These are phyloP conservation scores for Xylariaceae sp. DNA, from an alignment of 2,329 filamentous ascomycete genomes.

Conservation along the genomic window DNA sequence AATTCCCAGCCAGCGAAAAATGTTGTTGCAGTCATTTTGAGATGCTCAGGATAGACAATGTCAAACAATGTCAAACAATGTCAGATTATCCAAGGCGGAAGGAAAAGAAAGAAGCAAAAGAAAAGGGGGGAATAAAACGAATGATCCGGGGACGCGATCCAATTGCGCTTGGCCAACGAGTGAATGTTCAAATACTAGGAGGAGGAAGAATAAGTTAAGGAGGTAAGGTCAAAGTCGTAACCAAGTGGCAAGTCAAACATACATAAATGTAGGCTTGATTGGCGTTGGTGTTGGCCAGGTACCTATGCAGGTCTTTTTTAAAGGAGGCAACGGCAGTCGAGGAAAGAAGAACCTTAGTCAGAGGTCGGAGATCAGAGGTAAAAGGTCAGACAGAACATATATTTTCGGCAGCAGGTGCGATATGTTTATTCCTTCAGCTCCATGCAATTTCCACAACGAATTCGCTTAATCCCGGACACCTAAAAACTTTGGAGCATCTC, in stretches of 20 bases:
- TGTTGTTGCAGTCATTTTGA: constrained; percentile 42
- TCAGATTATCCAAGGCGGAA: constrained; percentile 25
- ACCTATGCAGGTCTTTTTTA: background rate
- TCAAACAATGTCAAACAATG: constrained; percentile 5
- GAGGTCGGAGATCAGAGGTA: background rate
- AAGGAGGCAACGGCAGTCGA: background rate
- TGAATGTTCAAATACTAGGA: constrained; percentile 21
- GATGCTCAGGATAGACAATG: constrained; percentile 26
- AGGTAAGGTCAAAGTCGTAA: constrained; percentile 3
- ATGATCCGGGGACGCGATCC: background rate
- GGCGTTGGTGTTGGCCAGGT: background rate
- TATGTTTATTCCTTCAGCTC: background rate
- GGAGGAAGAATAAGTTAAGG: background rate
- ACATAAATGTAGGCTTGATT: background rate
- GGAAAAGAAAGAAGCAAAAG: constrained; percentile 13
- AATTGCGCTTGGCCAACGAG: constrained; percentile 1
- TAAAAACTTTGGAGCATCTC: background rate
- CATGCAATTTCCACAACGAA: background rate
- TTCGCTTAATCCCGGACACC: too few relatives aligned
- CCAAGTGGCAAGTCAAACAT: background rate
- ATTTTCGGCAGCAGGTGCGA: background rate
- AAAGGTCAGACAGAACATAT: background rate
- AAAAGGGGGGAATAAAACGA: background rate
- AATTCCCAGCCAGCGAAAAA: constrained; percentile 75
- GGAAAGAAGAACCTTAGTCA: too few relatives aligned